Evolutionary conservation across 176 grass and related monocot species (phyloP), one percentile per base, ranked within the genome.

Genomic region (Triticum dicoccoides): DNA sequence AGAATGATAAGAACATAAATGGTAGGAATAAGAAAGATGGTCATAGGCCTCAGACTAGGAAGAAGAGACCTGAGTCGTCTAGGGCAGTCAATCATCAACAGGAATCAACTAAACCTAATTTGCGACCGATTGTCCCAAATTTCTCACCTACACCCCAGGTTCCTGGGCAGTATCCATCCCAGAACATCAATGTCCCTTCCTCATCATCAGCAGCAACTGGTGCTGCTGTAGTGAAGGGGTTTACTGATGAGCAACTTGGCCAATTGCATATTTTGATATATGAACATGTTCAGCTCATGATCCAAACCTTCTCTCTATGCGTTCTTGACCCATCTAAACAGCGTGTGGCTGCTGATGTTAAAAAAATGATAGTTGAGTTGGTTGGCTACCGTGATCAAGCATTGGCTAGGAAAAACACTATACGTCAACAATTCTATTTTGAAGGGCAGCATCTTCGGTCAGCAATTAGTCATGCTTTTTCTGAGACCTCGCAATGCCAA

Each of bases 271-370:
- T 91, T n/a, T 80, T 96, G 81, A 80, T 98, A 79, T 89, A 96
- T 80, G 97, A 94, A 69, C 97, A 98, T 85, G 90, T 91, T 89
- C 97, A 96, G 65, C 87, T 98, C 84, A 87, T 98, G 78, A 87
- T 96, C 62, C 97, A 98, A 77, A 90, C 93, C 11, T 98, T 94
- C 72, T 98, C 97, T 87, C 44, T 98, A 34, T 96, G 90, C 34
- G 85, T 98, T 87, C 92, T 98, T 8, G 90, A 98, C 78, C 61
- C 84, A 62, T 93, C 82, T 61, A 91, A 93, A 85, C 97, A 92
- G 74, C 65, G 86, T 84, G 88, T 94, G 34, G 90, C 90, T 69
- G 71, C 49, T 83, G 87, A 90, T 83, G 84, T 91, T 58, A 95
- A 92, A 90, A 89, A 73, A 59, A 86, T 98, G 94, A 92, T 98